These are phyloP conservation scores for Verbena officinalis DNA, from an alignment of 257 asterid genomes.

Conservation along the genomic window DNA sequence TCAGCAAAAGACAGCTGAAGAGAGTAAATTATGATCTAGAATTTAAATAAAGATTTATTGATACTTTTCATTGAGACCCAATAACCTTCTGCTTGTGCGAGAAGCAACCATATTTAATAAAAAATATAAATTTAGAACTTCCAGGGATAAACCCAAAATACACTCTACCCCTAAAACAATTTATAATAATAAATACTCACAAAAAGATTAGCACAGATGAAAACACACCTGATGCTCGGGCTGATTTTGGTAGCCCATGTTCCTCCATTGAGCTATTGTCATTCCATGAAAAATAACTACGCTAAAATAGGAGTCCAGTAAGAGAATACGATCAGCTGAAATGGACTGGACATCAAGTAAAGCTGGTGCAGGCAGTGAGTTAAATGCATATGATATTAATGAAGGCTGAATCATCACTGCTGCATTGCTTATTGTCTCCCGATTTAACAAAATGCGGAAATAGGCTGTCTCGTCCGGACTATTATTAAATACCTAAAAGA, in stretches of 20 bases:
- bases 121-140: neutral
- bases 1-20: constrained; percentile 5
- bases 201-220: constrained; percentile 21
- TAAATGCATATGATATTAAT: constrained; percentile 77
- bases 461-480: constrained; percentile 99
- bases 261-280: constrained; percentile 99
- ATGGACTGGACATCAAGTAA: constrained; percentile 91
- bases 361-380: constrained; percentile 88
- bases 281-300: constrained; percentile 95
- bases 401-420: constrained; percentile 99
- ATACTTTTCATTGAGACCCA: neutral
- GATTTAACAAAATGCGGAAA: constrained; percentile 90
- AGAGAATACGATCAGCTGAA: constrained; percentile 86
- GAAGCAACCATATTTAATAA: neutral
- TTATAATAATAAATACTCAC: neutral
- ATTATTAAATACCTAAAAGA: constrained; percentile 81
- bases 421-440: constrained; percentile 89
- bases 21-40: neutral
- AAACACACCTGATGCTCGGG: constrained; percentile 76
- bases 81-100: neutral
- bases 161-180: neutral
- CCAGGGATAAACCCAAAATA: neutral
- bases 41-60: neutral
- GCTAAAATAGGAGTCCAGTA: constrained; percentile 92
- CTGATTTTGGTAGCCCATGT: constrained; percentile 93